phyloP scores from a whole-genome alignment of 106 monocot species.

The Ottelia alismoides region DNA sequence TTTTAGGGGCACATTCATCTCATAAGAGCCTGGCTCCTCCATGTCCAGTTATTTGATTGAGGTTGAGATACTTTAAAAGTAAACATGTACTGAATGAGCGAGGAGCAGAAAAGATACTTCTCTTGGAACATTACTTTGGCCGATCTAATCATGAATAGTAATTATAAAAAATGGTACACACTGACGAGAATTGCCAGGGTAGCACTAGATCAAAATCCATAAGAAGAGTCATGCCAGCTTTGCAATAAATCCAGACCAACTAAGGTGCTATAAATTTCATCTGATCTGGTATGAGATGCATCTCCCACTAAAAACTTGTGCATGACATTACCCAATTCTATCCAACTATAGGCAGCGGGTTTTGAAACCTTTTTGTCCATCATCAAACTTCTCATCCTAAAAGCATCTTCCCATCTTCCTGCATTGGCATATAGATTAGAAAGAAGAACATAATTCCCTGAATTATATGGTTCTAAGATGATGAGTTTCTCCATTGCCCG shows the following conservation, averaged over 20 bases:
- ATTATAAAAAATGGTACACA: too few relatives aligned
- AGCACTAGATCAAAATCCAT: conserved; percentile 17
- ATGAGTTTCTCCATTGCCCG: conserved; percentile 40
- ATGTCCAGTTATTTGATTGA: too few relatives aligned
- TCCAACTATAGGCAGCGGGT: conserved; percentile 41
- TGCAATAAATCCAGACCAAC: conserved; percentile 39
- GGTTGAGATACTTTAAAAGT: too few relatives aligned
- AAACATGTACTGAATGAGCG: too few relatives aligned
- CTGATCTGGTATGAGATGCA: conserved; percentile 28
- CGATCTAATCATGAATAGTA: too few relatives aligned
- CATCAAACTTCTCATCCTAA: conserved; percentile 47
- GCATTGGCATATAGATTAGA: conserved; percentile 51
- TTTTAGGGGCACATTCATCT: too few relatives aligned
- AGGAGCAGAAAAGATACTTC: too few relatives aligned
- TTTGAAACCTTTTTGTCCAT: conserved; percentile 40
- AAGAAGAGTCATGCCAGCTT: conserved; percentile 13
- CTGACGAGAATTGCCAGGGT: too few relatives aligned
- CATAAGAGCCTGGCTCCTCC: too few relatives aligned
- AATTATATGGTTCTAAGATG: conserved; percentile 39
- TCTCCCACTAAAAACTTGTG: conserved; percentile 75
- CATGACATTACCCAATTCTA: conserved; percentile 33
- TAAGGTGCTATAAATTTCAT: conserved; percentile 37
- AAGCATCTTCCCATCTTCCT: conserved; percentile 59
- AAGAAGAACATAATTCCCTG: conserved; percentile 50
- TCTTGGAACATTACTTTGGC: too few relatives aligned